Conservation (phyloP, 805 yeast species). For the Kodamaea leandrae region DNA sequence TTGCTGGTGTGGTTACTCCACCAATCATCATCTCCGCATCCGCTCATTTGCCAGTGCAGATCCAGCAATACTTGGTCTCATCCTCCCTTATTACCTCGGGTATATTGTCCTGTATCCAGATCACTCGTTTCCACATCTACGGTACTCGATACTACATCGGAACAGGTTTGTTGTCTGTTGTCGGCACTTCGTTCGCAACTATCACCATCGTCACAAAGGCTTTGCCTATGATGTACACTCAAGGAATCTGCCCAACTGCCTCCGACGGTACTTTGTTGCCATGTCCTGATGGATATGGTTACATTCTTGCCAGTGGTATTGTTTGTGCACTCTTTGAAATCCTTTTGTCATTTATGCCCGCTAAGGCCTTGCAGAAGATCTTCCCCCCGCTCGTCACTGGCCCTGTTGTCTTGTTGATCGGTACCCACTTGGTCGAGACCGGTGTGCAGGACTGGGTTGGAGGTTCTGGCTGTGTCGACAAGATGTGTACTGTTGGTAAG, state of each 20-base stretch:
- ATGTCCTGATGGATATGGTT: slow-evolving; percentile 91
- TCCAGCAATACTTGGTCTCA: slow-evolving; percentile 38
- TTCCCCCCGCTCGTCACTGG: slow-evolving; percentile 94
- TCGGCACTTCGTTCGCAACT: slow-evolving; percentile 89
- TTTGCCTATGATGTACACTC: slow-evolving; percentile 74
- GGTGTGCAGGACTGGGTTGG: slow-evolving; percentile 89
- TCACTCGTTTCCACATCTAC: slow-evolving; percentile 75
- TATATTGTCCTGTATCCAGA: slow-evolving; percentile 67
- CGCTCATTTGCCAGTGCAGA: slow-evolving; percentile 53
- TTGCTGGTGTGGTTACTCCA: slow-evolving; percentile 88
- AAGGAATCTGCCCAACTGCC: slow-evolving; percentile 63
- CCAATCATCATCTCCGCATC: slow-evolving; percentile 67
- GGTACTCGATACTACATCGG: slow-evolving; percentile 77
- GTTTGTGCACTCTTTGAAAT: slow-evolving; percentile 77
- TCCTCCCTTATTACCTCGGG: slow-evolving; percentile 40
- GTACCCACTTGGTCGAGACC: slow-evolving; percentile 61
- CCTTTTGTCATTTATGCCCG: slow-evolving; percentile 71
- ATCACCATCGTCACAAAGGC: slow-evolving; percentile 75
- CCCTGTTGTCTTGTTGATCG: slow-evolving; percentile 85
- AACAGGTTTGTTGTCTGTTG: slow-evolving; percentile 85
- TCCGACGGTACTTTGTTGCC: slow-evolving; percentile 66
- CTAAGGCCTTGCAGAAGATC: slow-evolving; percentile 61
- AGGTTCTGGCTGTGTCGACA: slow-evolving; percentile 65
- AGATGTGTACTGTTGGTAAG: slow-evolving; percentile 20
- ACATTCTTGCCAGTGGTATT: slow-evolving; percentile 77